A percentile compares a stretch with the other conserved stretches of the same genome.
Conservation (phyloP, 306 rosid species). For the Quercus bicolor region DNA sequence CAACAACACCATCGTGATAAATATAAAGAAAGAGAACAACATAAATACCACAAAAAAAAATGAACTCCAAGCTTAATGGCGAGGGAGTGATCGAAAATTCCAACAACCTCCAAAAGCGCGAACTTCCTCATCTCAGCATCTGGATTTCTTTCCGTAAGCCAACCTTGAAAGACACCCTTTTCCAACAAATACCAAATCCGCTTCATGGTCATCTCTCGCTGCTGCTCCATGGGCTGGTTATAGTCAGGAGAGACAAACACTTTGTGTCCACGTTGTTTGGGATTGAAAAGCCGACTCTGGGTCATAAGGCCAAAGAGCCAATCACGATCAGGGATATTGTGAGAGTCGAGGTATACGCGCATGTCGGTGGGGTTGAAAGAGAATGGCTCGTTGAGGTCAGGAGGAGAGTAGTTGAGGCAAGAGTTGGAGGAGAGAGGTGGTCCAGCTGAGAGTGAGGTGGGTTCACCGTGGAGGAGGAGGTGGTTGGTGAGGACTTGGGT, state of each 20-base stretch:
- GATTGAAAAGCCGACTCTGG: constrained; percentile 73
- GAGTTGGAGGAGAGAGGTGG: constrained; percentile 24
- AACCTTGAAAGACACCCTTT: constrained; percentile 59
- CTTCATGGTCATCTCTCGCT: constrained; percentile 72
- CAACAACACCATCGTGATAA: no score
- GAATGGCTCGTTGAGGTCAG: constrained; percentile 37
- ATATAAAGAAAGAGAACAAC: background rate
- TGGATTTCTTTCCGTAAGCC: constrained; percentile 58
- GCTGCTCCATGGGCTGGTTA: constrained; percentile 85
- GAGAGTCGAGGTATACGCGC: constrained; percentile 66
- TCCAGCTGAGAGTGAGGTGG: background rate
- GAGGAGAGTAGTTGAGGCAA: constrained; percentile 40
- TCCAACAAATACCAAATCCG: constrained; percentile 59
- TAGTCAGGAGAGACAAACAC: constrained; percentile 69
- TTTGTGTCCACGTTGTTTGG: constrained; percentile 37
- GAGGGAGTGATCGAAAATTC: constrained; percentile 75
- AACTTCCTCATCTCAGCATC: constrained; percentile 55
- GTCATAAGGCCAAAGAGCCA: constrained; percentile 58
- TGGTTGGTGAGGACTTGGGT: constrained; percentile 39
- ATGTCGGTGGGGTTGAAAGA: constrained; percentile 48
- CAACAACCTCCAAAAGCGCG: constrained; percentile 55
- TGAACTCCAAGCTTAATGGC: constrained; percentile 81
- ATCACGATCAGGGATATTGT: constrained; percentile 69
- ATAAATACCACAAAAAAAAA: constrained; percentile 57
- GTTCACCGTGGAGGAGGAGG: constrained; percentile 18